Evolutionary conservation across 495 filamentous ascomycete species (phyloP).

Genomic region (Bacidia rubella): DNA sequence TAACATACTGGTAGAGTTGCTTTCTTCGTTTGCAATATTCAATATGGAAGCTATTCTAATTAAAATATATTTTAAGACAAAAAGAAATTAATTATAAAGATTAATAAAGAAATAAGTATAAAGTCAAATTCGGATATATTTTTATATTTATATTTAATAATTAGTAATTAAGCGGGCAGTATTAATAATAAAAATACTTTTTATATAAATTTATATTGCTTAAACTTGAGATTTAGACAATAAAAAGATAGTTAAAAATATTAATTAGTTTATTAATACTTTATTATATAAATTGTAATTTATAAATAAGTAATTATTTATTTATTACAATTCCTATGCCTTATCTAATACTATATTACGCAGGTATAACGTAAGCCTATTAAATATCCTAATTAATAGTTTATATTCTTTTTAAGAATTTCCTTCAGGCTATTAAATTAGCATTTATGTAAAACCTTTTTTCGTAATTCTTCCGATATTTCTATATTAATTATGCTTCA

Average conservation of each 20-base stretch:
- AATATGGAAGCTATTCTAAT: background rate
- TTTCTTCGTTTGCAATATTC: background rate
- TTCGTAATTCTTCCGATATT: too few relatives aligned
- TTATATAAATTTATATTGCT: background rate
- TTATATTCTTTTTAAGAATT: background rate
- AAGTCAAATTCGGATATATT: too few relatives aligned
- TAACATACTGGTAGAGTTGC: background rate
- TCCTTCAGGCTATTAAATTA: background rate
- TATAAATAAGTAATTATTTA: background rate
- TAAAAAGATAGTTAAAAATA: too few relatives aligned
- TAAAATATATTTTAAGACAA: background rate
- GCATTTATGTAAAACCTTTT: background rate
- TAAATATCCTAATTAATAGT: background rate
- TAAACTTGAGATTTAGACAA: background rate
- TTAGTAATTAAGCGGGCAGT: background rate
- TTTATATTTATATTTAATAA: too few relatives aligned
- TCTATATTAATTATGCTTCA: too few relatives aligned
- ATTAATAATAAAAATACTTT: background rate
- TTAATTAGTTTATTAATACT: background rate
- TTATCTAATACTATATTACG: background rate
- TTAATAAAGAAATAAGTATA: background rate
- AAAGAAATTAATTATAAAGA: background rate
- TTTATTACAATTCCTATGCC: background rate
- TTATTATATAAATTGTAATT: background rate
- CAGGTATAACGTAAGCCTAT: background rate